phyloP scores from a whole-genome alignment of 805 yeast species.

The Saturnispora hagleri region DNA sequence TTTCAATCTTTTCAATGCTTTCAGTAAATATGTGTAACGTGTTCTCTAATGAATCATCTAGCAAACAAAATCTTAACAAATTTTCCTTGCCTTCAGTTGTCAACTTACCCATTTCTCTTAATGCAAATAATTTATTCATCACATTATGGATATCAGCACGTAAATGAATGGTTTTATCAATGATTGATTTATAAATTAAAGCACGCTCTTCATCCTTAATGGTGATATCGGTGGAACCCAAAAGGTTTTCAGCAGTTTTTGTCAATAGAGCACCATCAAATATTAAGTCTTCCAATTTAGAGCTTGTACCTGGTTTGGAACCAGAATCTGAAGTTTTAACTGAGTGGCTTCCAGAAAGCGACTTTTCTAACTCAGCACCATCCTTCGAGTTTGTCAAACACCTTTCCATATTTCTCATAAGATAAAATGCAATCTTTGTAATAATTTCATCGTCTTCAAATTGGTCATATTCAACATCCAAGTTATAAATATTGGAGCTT shows the following conservation, averaged over 20 bases:
- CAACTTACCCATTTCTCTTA: conserved; percentile 36
- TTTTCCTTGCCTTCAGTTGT: conserved; percentile 49
- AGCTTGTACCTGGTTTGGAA: conserved; percentile 6
- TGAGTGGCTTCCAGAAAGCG: neutral
- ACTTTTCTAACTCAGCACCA: neutral
- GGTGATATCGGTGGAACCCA: conserved; percentile 31
- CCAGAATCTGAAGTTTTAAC: conserved; percentile 9
- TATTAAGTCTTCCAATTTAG: conserved; percentile 47
- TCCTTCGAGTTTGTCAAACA: conserved; percentile 22
- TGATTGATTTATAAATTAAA: conserved; percentile 40
- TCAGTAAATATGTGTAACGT: conserved; percentile 37
- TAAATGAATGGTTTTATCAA: conserved; percentile 41
- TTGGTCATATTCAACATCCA: conserved; percentile 44
- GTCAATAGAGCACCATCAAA: conserved; percentile 70
- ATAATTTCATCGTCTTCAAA: conserved; percentile 41
- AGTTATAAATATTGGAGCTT: conserved; percentile 37
- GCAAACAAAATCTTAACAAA: conserved; percentile 41
- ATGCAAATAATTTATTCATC: conserved; percentile 41
- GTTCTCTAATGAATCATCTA: conserved; percentile 47
- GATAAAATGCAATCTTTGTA: conserved; percentile 45
- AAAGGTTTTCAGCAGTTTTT: conserved; percentile 60
- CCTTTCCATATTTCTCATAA: conserved; percentile 49
- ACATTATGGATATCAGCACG: conserved; percentile 42
- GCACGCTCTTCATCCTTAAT: conserved; percentile 30
- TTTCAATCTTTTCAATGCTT: conserved; percentile 8